Base-by-base conservation (phyloP, 352 stramenopile species). In the Globisporangium takayamanum region DNA sequence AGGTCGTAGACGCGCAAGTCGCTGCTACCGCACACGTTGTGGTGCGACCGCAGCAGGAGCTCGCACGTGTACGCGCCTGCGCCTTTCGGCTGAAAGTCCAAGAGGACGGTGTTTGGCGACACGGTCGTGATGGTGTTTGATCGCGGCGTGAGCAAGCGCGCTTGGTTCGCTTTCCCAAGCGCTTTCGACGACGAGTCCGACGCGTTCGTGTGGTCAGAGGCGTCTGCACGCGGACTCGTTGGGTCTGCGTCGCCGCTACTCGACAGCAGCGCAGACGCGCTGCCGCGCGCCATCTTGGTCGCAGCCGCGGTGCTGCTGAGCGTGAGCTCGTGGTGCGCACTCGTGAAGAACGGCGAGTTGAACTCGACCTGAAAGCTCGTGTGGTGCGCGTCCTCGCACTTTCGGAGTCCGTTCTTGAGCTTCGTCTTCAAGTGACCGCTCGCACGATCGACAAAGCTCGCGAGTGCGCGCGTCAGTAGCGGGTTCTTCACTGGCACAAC, bases 291-390 rank as follows among this genome's bases (percentile, higher is more conserved):
- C 5, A 47, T 11, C 46, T 37, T 59, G 45, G n/a, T 64, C 2
- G 53, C 50, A 7, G 50, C 22, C 12, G 50, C 46, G 4, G 50
- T 11, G 14, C 26, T 59, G 46, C 67, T 81, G 16, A 84, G 41
- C 1, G 70, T 78, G 25, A 92, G 54, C 20, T 94, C 87, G 0
- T 72, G 62, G 15, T 77, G 68, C 2, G 80, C 69, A 0, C 84
- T 69, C 16, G 80, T 63, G 47, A 96, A 97, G 39, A 89, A 97
- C 0, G 88, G 87, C 3, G 87, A 96, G 51, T 97, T 95, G 42
- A 96, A 79, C 47, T 92, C 78, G 0, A 91, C 73, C 2, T 77
- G 62, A 55, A 91, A 96, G 14, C 18, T 76, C 0, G 61, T 64
- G 56, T 92, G 82, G 42, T 93, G 83, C 0, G 45, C 68, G 11